phyloP scores from a whole-genome alignment of 371 early-diverging fungal species.

The Actinomortierella ambigua region DNA sequence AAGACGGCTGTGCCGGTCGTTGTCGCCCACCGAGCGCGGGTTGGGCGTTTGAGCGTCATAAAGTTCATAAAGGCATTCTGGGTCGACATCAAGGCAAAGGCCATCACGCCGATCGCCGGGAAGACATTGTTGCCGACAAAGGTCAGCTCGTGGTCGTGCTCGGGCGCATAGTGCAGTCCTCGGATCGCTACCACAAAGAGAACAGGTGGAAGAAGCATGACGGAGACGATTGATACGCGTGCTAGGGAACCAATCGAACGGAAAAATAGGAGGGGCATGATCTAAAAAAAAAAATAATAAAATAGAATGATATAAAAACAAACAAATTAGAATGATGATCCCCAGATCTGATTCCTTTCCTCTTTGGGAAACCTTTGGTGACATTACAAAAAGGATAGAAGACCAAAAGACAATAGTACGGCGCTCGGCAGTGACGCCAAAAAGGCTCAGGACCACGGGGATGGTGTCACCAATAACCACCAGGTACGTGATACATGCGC shows the following conservation, averaged over 20 bases:
- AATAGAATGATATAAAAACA: no score
- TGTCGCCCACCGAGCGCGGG: conserved; percentile 51
- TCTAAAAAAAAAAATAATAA: not conserved
- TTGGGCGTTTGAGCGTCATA: conserved; percentile 52
- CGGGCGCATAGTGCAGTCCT: conserved; percentile 55
- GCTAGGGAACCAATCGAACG: conserved; percentile 62
- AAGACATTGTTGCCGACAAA: conserved; percentile 57
- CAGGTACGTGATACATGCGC: conserved; percentile 59
- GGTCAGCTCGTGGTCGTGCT: conserved; percentile 54
- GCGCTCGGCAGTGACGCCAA: conserved; percentile 48
- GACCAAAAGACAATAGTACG: conserved; percentile 52
- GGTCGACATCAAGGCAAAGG: conserved; percentile 66
- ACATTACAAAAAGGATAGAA: conserved; percentile 53
- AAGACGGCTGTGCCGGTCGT: conserved; percentile 53
- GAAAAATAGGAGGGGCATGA: conserved; percentile 54
- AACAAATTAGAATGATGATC: no score
- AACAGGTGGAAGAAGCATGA: conserved; percentile 58
- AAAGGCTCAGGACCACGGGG: conserved; percentile 53
- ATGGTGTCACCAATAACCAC: conserved; percentile 64
- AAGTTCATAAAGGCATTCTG: conserved; percentile 61
- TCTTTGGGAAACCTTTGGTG: no score
- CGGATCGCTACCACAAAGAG: conserved; percentile 53
- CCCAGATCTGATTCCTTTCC: no score
- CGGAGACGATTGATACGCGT: conserved; percentile 58
- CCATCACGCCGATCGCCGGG: conserved; percentile 64